Base-by-base conservation (phyloP, 176 grass and related monocot species). In the Zoysia japonica region DNA sequence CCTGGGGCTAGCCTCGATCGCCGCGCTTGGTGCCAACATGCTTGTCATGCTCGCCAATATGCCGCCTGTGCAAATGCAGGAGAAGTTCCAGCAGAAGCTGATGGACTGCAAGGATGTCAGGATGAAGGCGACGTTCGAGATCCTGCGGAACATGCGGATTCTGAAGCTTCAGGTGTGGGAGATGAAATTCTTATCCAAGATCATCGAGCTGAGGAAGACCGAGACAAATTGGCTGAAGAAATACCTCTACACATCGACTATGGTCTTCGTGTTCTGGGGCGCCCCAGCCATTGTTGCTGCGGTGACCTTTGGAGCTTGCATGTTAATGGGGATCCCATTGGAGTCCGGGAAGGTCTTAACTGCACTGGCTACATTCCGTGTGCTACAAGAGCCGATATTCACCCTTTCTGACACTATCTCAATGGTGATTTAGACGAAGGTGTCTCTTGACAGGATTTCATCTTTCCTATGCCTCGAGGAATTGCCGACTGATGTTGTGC, bases 131-230 rank as follows among this genome's bases (percentile, higher is more conserved):
- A 97, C 85, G 40, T 93, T 89, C 0, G 89, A 97, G 82, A 87
- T 93, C 53, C 75, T 97, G 69, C 84, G 78, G 59, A 97, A 91
- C 89, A 97, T 97, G 91, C 82, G 89, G 72, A 93, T 88, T 86
- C 94, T 97, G 54, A 97, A 93, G 36, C 60, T 93, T 44, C 91
- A 93, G 42, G 94, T 75, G 5, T 97, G 89, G 94, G 94, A 97
- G 54, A 97, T 93, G 94, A 91, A 86, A 55, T 97, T 97, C 83
- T 72, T 97, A 36, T 90, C 84, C 78, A 97, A 82, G 84, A 93
- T 93, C 62, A 65, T 77, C 5, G 82, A 91, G 49, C 62, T 97
- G 71, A 89, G 94, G 78, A 89, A 89, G 67, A 82, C 67, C 1
- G 91, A 97, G 82, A 67, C 43, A 0, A 89, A 74, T 45, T 97